Base-by-base conservation (phyloP, 2,329 filamentous ascomycete genomes). In the Chaetomiaceae sp. region DNA sequence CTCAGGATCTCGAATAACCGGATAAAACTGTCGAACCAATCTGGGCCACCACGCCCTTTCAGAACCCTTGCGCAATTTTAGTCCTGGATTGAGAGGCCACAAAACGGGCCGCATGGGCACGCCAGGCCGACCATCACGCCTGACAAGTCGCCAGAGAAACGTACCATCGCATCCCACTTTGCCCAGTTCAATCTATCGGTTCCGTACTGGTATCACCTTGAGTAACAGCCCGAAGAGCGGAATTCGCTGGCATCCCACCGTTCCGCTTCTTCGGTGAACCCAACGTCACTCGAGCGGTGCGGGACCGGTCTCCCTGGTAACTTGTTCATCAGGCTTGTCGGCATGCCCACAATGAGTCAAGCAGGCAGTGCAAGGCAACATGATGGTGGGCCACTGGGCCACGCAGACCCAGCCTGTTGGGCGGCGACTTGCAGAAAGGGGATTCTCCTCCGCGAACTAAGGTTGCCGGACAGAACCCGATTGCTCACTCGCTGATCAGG, bases 11-110 rank as follows among this genome's bases (percentile, higher is more conserved):
- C 51, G 51, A 51, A 58, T 49, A 52, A 35, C 53, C 53, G 53
- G 56, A 54, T 55, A 58, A 54, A 53, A 44, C 45, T 21, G 23
- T 33, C 40, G 42, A 46, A 30, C 48, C 48, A 54, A 56, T 50
- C 52, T 44, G 42, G 50, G 42, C 31, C 42, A 41, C 48, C 34
- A 20, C 44, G 50, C 50, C 54, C 40, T 44, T 45, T 35, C 31
- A 17, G 12, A 34, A 16, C 25, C 23, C 38, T 50, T 57, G 56
- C 51, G 48, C 46, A 46, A 52, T 53, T 55, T 51, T 42, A 53
- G 44, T 47, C 20, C 46, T 34, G 38, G 20, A 46, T 46, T 38
- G 33, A 20, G 34, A 19, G 40, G 13, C 10, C 17, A 8, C 34
- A 27, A 17, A 33, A 7, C 48, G 6, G 30, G 27, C 30, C 47